Evolutionary conservation across 2,329 filamentous ascomycete species (phyloP), one percentile per base, ranked within the genome.

Genomic region (Raffaelea ambrosiae): DNA sequence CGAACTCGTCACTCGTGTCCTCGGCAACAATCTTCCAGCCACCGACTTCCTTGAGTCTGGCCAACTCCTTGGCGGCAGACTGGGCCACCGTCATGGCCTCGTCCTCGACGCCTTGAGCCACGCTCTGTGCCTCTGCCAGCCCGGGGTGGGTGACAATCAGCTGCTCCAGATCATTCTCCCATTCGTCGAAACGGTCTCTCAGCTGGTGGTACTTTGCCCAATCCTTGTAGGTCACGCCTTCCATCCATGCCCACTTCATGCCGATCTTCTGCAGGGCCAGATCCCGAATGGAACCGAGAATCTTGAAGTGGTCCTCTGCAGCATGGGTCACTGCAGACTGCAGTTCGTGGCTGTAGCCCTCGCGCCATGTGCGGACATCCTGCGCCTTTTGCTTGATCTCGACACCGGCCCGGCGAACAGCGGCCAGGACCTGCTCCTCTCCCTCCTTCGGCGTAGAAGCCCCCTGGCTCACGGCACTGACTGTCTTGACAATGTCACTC

Each of bases 121-220:
- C 78, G 29, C 80, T 72, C 58, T 85, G 82, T 18, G 88, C 86
- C 47, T 79, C 70, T 19, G 74, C 69, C 13, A 96, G 72, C 22
- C 79, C 81, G 9, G 84, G 78, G 61, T 96, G 86, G 3, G 80
- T 76, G 51, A 84, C 76, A 36, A 88, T 86, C 46, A 90, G 77
- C 50, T 81, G 73, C 61, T 88, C 83, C 43, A 98, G 81, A 56
- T 94, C 87, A 33, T 79, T 74, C 48, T 87, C 84, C 89, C 91
- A 96, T 58, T 88, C 81, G 43, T 84, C 83, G 46, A 96, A 86
- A 13, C 86, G 84, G 47, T 77, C 79, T 69, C 87, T 94, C 49
- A 98, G 73, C 51, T 86, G 81, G 63, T 97, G 89, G 61, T 95
- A 98, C 63, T 91, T 93, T 51, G 84, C 81, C 93, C 93, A 98